A percentile compares a stretch with the other conserved stretches of the same genome.
phyloP scores from a whole-genome alignment of 148 eudicot species.

The Chenopodium berlandieri region DNA sequence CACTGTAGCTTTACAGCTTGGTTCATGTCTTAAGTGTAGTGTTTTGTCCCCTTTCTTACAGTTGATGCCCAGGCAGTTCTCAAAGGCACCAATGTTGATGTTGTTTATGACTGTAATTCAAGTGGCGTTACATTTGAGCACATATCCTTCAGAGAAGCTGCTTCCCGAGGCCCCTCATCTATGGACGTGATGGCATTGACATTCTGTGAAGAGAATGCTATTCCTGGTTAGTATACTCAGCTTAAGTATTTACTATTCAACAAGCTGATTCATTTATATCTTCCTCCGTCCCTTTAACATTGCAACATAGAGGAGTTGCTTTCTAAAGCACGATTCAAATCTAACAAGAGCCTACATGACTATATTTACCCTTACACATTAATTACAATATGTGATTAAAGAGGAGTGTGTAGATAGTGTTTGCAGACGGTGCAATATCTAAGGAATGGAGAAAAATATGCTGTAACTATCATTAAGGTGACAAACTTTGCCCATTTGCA shows the following conservation, averaged over 20 bases:
- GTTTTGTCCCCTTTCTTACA: conserved; percentile 30
- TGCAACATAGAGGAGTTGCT: too few species aligned
- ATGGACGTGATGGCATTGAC: conserved; percentile 92
- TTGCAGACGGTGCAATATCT: too few species aligned
- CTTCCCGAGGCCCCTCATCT: conserved; percentile 65
- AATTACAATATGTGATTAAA: too few species aligned
- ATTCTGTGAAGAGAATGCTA: conserved; percentile 82
- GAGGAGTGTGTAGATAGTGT: too few species aligned
- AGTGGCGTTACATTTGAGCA: conserved; percentile 66
- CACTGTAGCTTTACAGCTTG: neutral
- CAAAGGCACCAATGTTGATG: conserved; percentile 77
- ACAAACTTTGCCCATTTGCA: too few species aligned
- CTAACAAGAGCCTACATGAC: too few species aligned
- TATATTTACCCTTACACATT: too few species aligned
- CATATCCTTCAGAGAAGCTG: conserved; percentile 78
- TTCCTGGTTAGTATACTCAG: conserved; percentile 64
- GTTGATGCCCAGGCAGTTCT: conserved; percentile 93
- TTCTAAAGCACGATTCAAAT: too few species aligned
- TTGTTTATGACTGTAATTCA: conserved; percentile 62
- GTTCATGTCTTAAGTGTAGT: neutral
- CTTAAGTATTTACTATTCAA: neutral
- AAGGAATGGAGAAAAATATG: too few species aligned
- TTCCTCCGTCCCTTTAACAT: too few species aligned
- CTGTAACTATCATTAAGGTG: too few species aligned
- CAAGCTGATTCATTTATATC: neutral